Conservation (phyloP, 176 grass and related monocot species). For the Tuctoria greenei region DNA sequence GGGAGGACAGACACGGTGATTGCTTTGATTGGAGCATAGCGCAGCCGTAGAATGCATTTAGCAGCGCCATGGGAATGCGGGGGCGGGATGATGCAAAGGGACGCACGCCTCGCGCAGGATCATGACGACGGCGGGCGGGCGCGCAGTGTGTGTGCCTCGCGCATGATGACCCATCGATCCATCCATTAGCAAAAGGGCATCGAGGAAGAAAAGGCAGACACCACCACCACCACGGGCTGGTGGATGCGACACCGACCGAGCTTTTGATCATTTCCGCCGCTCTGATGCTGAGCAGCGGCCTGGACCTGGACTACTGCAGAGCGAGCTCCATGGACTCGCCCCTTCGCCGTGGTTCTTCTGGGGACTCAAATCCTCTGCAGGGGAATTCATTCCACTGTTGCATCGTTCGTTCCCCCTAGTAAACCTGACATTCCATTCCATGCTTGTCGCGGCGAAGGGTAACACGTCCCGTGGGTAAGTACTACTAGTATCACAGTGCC, state of each 20-base stretch:
- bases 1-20: too few species aligned
- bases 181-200: neutral
- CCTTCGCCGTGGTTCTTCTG: too few species aligned
- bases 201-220: neutral
- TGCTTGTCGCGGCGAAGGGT: neutral
- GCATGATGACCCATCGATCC: slow-evolving; percentile 8
- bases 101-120: slow-evolving; percentile 25
- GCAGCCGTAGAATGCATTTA: neutral
- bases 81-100: slow-evolving; percentile 33
- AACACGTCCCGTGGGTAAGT: neutral
- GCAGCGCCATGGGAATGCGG: slow-evolving; percentile 26
- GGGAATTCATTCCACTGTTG: too few species aligned
- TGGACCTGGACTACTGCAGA: neutral
- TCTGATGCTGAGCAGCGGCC: neutral
- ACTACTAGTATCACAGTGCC: neutral
- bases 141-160: neutral
- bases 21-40: neutral
- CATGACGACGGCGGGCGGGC: neutral
- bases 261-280: neutral
- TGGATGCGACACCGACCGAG: too few species aligned
- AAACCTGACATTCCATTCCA: neutral
- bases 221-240: neutral
- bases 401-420: neutral
- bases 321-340: too few species aligned
- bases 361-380: too few species aligned